Evolutionary conservation across 2,329 filamentous ascomycete genomes (phyloP).

Genomic region (Sphaceloma murrayae): DNA sequence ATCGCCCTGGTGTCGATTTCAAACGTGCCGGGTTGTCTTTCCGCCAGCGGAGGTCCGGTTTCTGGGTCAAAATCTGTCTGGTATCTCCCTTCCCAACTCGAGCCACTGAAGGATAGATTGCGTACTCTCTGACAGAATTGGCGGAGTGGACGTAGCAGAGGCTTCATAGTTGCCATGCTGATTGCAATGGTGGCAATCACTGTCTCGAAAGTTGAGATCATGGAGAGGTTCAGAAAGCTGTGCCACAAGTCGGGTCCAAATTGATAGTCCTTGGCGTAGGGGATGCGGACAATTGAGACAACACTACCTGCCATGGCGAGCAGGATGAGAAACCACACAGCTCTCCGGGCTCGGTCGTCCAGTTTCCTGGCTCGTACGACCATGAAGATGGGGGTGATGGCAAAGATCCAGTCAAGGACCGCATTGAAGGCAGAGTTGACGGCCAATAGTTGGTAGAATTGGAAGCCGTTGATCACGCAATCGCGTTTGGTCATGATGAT

Average conservation of each 20-base stretch:
- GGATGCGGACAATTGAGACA: slow-evolving; percentile 4
- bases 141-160: slow-evolving; percentile 1
- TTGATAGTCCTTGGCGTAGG: slow-evolving; percentile 8
- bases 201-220: neutral
- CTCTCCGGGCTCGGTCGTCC: slow-evolving; percentile 5
- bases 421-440: slow-evolving; percentile 3
- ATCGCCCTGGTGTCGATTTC: slow-evolving; percentile 1
- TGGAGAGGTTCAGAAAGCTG: neutral
- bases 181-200: slow-evolving; percentile 1
- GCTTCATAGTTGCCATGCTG: slow-evolving; percentile 8
- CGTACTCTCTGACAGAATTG: neutral
- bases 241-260: slow-evolving; percentile 7
- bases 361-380: neutral
- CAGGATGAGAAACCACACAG: slow-evolving; percentile 4
- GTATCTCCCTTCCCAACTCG: neutral
- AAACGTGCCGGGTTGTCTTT: slow-evolving; percentile 1
- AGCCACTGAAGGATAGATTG: neutral
- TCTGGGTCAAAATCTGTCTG: neutral
- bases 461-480: neutral
- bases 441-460: neutral
- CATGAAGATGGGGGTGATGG: slow-evolving; percentile 8
- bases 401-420: slow-evolving; percentile 7
- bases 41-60: too few species aligned
- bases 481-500: slow-evolving; percentile 5
- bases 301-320: slow-evolving; percentile 10